Evolutionary conservation across 1,284 basidiomycete species (phyloP).

Genomic region (Tylopilus orsonianus): DNA sequence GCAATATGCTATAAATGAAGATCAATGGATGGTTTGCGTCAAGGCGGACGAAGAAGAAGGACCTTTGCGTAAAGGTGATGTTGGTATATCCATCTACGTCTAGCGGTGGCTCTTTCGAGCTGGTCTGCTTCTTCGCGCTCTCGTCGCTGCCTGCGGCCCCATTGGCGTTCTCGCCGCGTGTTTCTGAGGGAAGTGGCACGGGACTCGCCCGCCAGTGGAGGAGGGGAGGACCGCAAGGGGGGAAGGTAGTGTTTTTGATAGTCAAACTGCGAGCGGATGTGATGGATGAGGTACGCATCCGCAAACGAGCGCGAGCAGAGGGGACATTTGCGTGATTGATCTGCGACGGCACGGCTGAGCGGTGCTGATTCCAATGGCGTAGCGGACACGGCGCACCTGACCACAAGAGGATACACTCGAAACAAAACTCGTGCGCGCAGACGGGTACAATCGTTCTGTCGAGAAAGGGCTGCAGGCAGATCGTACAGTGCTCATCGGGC

Average conservation of each 20-base stretch:
- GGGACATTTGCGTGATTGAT: conserved; percentile 76
- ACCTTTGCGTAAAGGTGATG: conserved; percentile 82
- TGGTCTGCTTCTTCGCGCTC: conserved; percentile 57
- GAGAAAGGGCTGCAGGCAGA: conserved; percentile 75
- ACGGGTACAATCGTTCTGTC: conserved; percentile 77
- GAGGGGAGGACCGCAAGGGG: conserved; percentile 59
- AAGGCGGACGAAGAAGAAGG: not conserved
- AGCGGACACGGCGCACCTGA: conserved; percentile 52
- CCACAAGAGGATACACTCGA: conserved; percentile 84
- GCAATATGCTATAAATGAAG: conserved; percentile 68
- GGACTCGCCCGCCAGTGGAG: conserved; percentile 34
- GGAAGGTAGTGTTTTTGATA: conserved; percentile 79
- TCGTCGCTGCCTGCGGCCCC: conserved; percentile 53
- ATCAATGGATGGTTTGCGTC: conserved; percentile 1
- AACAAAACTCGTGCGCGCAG: conserved; percentile 89
- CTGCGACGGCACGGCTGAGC: conserved; percentile 33
- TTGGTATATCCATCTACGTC: conserved; percentile 66
- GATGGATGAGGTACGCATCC: conserved; percentile 73
- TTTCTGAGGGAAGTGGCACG: conserved; percentile 33
- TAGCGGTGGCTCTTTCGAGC: conserved; percentile 62
- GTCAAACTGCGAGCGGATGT: conserved; percentile 72
- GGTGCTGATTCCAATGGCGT: not conserved
- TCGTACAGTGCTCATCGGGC: conserved; percentile 54
- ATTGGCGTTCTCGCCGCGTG: conserved; percentile 47
- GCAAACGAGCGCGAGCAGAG: conserved; percentile 77